Conservation (phyloP, 306 rosid genomes). For the Casuarina glauca region DNA sequence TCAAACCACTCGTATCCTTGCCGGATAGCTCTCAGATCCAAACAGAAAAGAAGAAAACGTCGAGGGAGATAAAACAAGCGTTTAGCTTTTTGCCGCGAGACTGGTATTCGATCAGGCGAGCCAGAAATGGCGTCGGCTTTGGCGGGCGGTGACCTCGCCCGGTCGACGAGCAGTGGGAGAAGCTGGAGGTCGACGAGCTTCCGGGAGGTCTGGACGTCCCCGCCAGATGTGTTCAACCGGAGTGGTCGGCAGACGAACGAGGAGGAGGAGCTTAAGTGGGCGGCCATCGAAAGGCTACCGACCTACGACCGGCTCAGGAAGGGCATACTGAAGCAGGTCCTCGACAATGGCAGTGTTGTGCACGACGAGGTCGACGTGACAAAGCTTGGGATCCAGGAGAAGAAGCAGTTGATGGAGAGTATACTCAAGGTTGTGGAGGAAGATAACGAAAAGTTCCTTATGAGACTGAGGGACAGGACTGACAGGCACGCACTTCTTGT, state of each 20-base stretch:
- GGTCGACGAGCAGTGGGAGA: constrained; percentile 45
- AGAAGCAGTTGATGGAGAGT: constrained; percentile 61
- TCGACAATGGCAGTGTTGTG: constrained; percentile 48
- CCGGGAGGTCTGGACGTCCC: constrained; percentile 50
- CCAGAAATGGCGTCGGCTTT: constrained; percentile 47
- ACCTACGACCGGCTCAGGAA: constrained; percentile 73
- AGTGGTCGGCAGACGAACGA: constrained; percentile 52
- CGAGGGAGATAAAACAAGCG: neutral
- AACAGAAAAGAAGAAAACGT: neutral
- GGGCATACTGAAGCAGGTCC: constrained; percentile 59
- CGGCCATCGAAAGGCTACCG: constrained; percentile 75
- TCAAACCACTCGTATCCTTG: neutral
- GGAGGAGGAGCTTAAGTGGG: constrained; percentile 75
- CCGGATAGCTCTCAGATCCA: neutral
- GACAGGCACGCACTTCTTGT: constrained; percentile 53
- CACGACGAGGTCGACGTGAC: constrained; percentile 60
- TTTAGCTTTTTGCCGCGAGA: neutral
- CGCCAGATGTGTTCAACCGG: constrained; percentile 54
- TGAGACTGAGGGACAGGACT: constrained; percentile 52
- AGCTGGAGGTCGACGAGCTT: constrained; percentile 56
- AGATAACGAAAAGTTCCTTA: constrained; percentile 61
- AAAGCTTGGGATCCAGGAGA: constrained; percentile 54
- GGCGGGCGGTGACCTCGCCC: constrained; percentile 42
- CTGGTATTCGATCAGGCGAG: neutral
- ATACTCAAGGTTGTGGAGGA: constrained; percentile 63